These are phyloP conservation scores for Letharia lupina DNA, from an alignment of 495 filamentous ascomycete genomes.

Conservation along the genomic window DNA sequence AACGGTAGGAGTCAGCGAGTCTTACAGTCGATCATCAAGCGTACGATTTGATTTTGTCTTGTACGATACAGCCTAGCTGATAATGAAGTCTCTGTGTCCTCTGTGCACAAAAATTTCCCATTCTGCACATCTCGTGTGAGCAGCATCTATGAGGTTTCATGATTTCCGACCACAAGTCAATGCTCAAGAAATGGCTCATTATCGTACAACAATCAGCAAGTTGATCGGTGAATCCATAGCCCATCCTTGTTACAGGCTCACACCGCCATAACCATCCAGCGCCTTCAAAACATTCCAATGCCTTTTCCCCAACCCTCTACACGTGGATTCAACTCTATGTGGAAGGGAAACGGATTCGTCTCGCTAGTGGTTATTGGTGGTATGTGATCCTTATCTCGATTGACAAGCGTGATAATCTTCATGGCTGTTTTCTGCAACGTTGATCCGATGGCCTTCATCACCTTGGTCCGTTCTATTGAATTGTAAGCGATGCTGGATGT, in stretches of 20 bases:
- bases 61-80: conserved; percentile 14
- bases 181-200: background rate
- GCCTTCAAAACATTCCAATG: conserved; percentile 61
- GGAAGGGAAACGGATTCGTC: conserved; percentile 88
- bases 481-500: conserved; percentile 7
- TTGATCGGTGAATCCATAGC: background rate
- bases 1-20: conserved; percentile 6
- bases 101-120: background rate
- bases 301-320: conserved; percentile 70
- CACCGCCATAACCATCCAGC: background rate
- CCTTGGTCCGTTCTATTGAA: conserved; percentile 66
- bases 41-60: conserved; percentile 5
- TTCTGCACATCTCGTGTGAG: background rate
- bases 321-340: conserved; percentile 77
- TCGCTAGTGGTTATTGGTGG: conserved; percentile 93
- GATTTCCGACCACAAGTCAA: background rate
- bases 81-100: conserved; percentile 5
- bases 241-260: background rate
- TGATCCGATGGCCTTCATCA: conserved; percentile 77
- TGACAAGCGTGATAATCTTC: conserved; percentile 79
- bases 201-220: background rate
- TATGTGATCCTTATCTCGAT: conserved; percentile 88
- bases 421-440: conserved; percentile 76
- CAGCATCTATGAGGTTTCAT: background rate
- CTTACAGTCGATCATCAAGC: background rate